A percentile compares a stretch with the other conserved stretches of the same genome.
These are phyloP conservation scores for Astrothelium macrocarpum DNA, from an alignment of 495 filamentous ascomycete genomes.

Conservation along the genomic window DNA sequence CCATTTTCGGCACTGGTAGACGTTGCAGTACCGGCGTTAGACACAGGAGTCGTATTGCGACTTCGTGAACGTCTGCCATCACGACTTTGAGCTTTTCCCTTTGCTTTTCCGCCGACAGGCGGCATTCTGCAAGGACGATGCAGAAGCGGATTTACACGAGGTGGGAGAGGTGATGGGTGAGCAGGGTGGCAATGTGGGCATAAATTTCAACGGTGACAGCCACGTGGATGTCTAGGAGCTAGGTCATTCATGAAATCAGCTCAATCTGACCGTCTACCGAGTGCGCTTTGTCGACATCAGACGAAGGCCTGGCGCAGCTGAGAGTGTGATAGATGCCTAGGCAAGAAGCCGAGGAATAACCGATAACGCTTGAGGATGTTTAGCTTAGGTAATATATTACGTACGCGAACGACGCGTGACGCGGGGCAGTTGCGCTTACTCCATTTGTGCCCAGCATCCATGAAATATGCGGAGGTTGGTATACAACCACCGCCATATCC, in stretches of 20 bases:
- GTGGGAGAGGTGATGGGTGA: background rate
- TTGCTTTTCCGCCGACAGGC: slow-evolving; percentile 21
- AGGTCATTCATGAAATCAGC: background rate
- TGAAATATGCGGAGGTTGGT: background rate
- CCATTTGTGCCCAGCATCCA: background rate
- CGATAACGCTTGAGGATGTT: too few species aligned
- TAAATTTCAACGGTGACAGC: background rate
- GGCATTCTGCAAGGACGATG: slow-evolving; percentile 15
- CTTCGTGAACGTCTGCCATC: slow-evolving; percentile 19
- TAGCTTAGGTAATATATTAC: background rate
- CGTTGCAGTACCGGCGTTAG: slow-evolving; percentile 15
- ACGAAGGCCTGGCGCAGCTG: too few species aligned
- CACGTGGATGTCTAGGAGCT: background rate
- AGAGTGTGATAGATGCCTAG: too few species aligned
- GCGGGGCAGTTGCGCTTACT: background rate
- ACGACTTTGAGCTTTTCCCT: slow-evolving; percentile 17
- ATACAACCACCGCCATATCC: background rate
- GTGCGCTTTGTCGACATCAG: background rate
- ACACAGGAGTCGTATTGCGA: slow-evolving; percentile 29
- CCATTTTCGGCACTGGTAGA: slow-evolving; percentile 15
- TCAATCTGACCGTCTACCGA: background rate
- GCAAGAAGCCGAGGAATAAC: too few species aligned
- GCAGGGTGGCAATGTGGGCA: background rate
- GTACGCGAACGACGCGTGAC: background rate
- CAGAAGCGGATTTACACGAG: background rate